These are phyloP conservation scores for Tympanopsis confertula DNA, from an alignment of 2,329 filamentous ascomycete genomes.

Conservation along the genomic window DNA sequence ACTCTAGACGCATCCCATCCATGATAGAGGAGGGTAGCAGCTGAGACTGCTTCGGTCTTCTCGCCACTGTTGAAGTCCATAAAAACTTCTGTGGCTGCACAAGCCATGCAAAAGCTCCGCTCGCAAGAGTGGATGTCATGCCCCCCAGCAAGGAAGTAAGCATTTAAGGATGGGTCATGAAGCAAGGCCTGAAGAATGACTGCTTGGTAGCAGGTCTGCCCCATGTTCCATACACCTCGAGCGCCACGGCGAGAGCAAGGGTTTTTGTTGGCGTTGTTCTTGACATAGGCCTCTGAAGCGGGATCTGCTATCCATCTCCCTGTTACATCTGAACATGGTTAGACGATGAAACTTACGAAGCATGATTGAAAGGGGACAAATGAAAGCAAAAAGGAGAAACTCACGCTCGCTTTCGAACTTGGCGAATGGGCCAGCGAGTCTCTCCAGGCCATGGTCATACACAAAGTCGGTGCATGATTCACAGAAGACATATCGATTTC, in stretches of 20 bases:
- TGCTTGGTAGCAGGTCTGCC: not conserved
- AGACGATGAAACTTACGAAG: too few species aligned
- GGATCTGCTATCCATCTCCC: not conserved
- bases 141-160: not conserved
- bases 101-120: not conserved
- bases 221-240: not conserved
- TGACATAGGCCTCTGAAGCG: not conserved
- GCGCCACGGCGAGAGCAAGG: not conserved
- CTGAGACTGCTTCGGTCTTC: not conserved
- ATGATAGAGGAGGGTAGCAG: too few species aligned
- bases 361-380: not conserved
- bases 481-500: not conserved
- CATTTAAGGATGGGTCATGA: not conserved
- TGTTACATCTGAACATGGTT: not conserved
- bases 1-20: too few species aligned
- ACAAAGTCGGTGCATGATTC: not conserved
- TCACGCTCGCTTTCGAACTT: not conserved
- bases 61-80: not conserved
- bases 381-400: not conserved
- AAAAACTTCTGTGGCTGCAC: not conserved
- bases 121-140: not conserved
- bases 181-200: not conserved
- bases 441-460: not conserved
- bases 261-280: not conserved
- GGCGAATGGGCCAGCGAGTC: not conserved